phyloP scores from a whole-genome alignment of 2,329 filamentous ascomycete species.

The Xylariaceae sp. region DNA sequence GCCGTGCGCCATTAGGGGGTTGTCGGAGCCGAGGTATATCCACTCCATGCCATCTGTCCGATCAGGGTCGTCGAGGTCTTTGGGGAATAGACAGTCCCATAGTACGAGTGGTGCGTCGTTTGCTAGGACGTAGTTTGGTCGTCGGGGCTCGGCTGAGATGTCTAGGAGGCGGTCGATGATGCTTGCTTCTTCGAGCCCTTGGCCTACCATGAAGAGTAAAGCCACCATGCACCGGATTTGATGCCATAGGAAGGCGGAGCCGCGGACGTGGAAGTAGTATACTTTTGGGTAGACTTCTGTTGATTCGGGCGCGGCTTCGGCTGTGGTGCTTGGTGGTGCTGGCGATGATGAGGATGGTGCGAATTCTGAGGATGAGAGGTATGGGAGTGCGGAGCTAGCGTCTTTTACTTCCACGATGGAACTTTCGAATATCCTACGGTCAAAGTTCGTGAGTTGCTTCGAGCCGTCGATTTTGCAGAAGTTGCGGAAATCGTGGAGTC shows the following conservation, averaged over 20 bases:
- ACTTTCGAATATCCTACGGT: slow-evolving; percentile 73
- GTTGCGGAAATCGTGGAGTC: slow-evolving; percentile 91
- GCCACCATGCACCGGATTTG: slow-evolving; percentile 95
- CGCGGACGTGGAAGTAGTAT: slow-evolving; percentile 84
- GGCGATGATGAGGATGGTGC: slow-evolving; percentile 25
- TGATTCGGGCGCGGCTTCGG: slow-evolving; percentile 2
- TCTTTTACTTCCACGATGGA: slow-evolving; percentile 68
- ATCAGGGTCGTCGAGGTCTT: slow-evolving; percentile 31
- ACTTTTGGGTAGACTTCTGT: slow-evolving; percentile 53
- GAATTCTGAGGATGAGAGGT: slow-evolving; percentile 47
- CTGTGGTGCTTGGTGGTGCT: neutral
- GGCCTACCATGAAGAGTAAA: slow-evolving; percentile 86
- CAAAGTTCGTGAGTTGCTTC: slow-evolving; percentile 85
- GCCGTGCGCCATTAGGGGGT: slow-evolving; percentile 58
- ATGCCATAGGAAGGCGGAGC: slow-evolving; percentile 95
- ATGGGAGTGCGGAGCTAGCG: slow-evolving; percentile 51
- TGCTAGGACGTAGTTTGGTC: slow-evolving; percentile 86
- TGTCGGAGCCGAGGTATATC: slow-evolving; percentile 72
- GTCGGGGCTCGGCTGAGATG: slow-evolving; percentile 63
- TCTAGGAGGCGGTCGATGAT: slow-evolving; percentile 75
- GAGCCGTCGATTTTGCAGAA: slow-evolving; percentile 89
- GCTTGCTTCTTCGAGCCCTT: slow-evolving; percentile 74
- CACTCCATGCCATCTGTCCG: slow-evolving; percentile 63
- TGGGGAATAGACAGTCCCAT: slow-evolving; percentile 91
- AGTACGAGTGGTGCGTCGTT: slow-evolving; percentile 85